Base-by-base conservation (phyloP, 2,329 filamentous ascomycete genomes). In the Plenodomus tracheiphilus region DNA sequence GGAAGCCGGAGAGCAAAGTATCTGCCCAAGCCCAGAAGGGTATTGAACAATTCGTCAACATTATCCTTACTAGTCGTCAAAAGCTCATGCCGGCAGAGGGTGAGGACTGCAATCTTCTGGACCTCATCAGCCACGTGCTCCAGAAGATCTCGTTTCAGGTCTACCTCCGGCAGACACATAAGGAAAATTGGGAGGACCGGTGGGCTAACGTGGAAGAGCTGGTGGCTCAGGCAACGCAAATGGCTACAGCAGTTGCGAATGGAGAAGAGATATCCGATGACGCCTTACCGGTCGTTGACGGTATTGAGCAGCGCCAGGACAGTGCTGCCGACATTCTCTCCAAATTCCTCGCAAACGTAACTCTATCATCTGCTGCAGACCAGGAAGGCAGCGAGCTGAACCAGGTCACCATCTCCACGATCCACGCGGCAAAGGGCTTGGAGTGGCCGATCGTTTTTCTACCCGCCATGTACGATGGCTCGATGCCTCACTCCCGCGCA, bases 391-490 rank as follows among this genome's bases (percentile, higher is more conserved):
- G 79, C 18, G 79, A 82, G 43, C 77, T 77, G 21, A 81, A 72
- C 1, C 79, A 89, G 59, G 84, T 97, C 17, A 97, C 92, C 0
- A 90, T 99, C 19, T 97, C 91, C 5, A 99, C 93, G 0, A 97
- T 99, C 10, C 93, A 99, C 68, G 91, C 92, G 0, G 91, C 93
- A 2, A 99, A 99, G 72, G 93, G 93, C 2, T 79, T 99, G 1
- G 93, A 99, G 70, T 99, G 94, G 94, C 93, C 93, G 0, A 81
- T 96, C 1, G 91, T 97, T 1, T 97, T 97, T 69, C 85, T 97
- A 15, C 92, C 94, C 5, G 89, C 89, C 1, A 87, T 91, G 20
- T 96, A 96, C 66, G 85, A 91, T 39, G 94, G 93, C 1, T 93
- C 88, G 2, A 95, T 97, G 50, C 93, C 93, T 4, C 93, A 97